Evolutionary conservation across 1,284 basidiomycete genomes (phyloP).

Genomic region (Fomes fomentarius): DNA sequence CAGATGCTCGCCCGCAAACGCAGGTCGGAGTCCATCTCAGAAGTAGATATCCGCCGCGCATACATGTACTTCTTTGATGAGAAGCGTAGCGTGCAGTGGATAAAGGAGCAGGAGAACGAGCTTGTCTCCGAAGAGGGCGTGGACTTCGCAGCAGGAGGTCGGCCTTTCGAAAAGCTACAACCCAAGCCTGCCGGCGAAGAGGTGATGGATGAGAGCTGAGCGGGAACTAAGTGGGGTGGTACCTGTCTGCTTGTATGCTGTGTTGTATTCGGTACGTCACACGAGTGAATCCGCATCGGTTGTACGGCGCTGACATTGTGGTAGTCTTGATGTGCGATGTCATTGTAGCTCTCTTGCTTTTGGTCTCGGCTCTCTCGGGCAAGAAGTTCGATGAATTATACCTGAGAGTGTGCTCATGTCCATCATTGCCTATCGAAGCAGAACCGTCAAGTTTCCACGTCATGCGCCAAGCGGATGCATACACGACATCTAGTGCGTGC

Average conservation of each 20-base stretch:
- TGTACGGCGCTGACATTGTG: neutral
- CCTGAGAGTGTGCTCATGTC: neutral
- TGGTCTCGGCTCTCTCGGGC: neutral
- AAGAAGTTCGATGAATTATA: neutral
- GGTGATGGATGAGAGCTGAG: slow-evolving; percentile 38
- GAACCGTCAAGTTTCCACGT: slow-evolving; percentile 7
- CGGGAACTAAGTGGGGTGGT: neutral
- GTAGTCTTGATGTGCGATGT: slow-evolving; percentile 9
- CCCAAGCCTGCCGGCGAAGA: slow-evolving; percentile 22
- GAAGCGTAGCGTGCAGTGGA: slow-evolving; percentile 91
- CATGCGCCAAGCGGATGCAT: no score
- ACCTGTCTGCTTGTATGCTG: slow-evolving; percentile 6
- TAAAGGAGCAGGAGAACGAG: slow-evolving; percentile 84
- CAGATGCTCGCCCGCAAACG: slow-evolving; percentile 83
- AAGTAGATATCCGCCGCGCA: slow-evolving; percentile 82
- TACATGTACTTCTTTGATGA: slow-evolving; percentile 96
- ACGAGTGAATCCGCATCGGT: neutral
- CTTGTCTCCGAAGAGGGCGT: slow-evolving; percentile 71
- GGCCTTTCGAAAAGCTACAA: slow-evolving; percentile 28
- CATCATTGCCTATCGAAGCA: slow-evolving; percentile 12
- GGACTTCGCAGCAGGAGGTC: slow-evolving; percentile 26
- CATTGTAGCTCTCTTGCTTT: slow-evolving; percentile 7
- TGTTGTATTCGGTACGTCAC: slow-evolving; percentile 24
- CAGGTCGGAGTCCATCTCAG: slow-evolving; percentile 77
- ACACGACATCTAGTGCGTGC: no score